Evolutionary conservation across 768 basidiomycete genomes (phyloP), one percentile per base, ranked within the genome.

Genomic region (Kwoniella newhampshirensis): DNA sequence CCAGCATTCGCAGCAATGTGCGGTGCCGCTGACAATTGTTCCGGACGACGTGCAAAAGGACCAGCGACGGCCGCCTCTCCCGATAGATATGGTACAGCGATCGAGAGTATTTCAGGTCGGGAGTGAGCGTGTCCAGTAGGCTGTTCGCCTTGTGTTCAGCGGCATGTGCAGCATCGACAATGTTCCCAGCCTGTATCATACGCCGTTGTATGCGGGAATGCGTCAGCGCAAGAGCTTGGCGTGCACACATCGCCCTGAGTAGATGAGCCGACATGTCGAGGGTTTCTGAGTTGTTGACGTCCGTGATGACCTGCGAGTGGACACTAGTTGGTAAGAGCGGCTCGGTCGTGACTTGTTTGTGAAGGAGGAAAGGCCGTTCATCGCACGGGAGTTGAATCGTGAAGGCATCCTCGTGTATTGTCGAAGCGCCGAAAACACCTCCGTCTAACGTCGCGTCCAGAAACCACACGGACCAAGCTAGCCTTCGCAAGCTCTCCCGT

Each of bases 391-490:
- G 55, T 41, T 64, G 63, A 13, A 64, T 60, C 7, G 39, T 49
- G 51, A 42, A 64, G 15, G 36, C 35, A 17, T 40, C 41, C 21
- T 60, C 63, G 18, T 42, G 55, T 32, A 64, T 43, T 6, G 44
- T 45, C 15, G 61, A 62, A 11, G 37, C 21, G 11, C 63, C 63
- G 28, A 57, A 49, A 6, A 32, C 40, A 37, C 63, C 63, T 8
- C 46, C 54, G 32, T 64, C 63, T 2, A 43, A 9, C 8, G 55
- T 50, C 9, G 54, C 50, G 20, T 60, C 63, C 11, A 53, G 21
- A 21, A 30, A 63, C 45, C 61, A 60, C 4, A 64, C 63, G 3
- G 63, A 48, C 63, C 63, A 64, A 25, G 63, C 63, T 7, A 64
- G 49, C 26, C 63, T 41, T 9, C 58, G 49, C 26, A 63, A 42